These are phyloP conservation scores for Canavalia ensiformis DNA, from an alignment of 306 rosid species.

Conservation along the genomic window DNA sequence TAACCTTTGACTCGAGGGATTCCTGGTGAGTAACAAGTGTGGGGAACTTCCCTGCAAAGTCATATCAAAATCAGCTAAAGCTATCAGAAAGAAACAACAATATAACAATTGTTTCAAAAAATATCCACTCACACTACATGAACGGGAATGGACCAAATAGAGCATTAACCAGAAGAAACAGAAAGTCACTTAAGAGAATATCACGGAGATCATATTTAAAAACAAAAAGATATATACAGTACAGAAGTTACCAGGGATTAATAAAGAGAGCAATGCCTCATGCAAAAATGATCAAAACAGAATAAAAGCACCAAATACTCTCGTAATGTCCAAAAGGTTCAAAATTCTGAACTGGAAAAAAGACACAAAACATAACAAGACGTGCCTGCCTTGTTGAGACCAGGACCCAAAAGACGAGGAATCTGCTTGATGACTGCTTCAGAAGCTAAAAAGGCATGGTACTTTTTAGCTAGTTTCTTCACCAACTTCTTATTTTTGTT, in stretches of 20 bases:
- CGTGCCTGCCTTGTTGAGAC: constrained; percentile 85
- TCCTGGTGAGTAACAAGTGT: constrained; percentile 86
- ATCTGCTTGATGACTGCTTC: constrained; percentile 91
- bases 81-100: neutral
- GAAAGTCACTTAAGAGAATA: neutral
- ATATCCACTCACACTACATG: neutral
- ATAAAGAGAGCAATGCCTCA: neutral
- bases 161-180: neutral
- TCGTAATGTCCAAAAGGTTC: neutral
- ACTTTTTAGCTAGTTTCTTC: constrained; percentile 84
- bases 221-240: neutral
- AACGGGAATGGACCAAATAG: neutral
- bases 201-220: neutral
- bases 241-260: neutral
- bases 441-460: constrained; percentile 91
- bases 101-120: neutral
- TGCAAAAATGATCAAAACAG: neutral
- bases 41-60: constrained; percentile 76
- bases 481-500: constrained; percentile 83
- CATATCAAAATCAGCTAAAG: neutral
- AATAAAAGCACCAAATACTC: neutral
- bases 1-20: constrained; percentile 77
- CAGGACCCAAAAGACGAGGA: constrained; percentile 92
- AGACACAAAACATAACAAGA: neutral
- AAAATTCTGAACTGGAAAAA: neutral